Conservation (phyloP, 192 early-diverging fungal species). For the Diversispora eburnea region DNA sequence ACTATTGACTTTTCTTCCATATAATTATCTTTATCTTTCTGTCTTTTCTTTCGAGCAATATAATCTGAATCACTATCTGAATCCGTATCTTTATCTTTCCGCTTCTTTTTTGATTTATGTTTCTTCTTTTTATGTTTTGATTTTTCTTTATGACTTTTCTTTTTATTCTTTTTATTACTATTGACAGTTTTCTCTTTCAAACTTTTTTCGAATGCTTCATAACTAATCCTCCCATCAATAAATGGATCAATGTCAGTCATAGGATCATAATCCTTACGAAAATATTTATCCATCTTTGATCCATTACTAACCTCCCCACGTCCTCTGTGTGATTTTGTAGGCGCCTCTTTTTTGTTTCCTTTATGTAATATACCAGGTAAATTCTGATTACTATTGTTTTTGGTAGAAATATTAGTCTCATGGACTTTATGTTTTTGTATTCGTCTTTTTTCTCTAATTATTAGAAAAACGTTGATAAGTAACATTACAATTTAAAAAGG, state of each 20-base stretch:
- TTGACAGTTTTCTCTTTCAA: neutral
- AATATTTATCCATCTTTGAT: slow-evolving; percentile 59
- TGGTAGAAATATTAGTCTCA: neutral
- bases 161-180: slow-evolving; percentile 26
- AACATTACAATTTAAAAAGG: no score
- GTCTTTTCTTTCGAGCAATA: neutral
- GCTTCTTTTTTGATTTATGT: neutral
- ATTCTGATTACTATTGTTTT: neutral
- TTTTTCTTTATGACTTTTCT: slow-evolving; percentile 17
- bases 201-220: slow-evolving; percentile 13
- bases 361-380: neutral
- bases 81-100: slow-evolving; percentile 3
- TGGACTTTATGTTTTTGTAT: no score
- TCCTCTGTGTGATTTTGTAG: slow-evolving; percentile 23
- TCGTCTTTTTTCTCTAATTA: no score
- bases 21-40: neutral
- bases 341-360: neutral
- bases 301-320: slow-evolving; percentile 40
- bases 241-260: slow-evolving; percentile 24
- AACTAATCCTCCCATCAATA: slow-evolving; percentile 1
- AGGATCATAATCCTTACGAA: slow-evolving; percentile 50
- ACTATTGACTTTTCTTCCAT: no score
- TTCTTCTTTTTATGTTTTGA: slow-evolving; percentile 9
- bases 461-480: no score
- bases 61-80: neutral